Base-by-base conservation (phyloP, 2,329 filamentous ascomycete genomes). In the Sordariomycetes sp. region DNA sequence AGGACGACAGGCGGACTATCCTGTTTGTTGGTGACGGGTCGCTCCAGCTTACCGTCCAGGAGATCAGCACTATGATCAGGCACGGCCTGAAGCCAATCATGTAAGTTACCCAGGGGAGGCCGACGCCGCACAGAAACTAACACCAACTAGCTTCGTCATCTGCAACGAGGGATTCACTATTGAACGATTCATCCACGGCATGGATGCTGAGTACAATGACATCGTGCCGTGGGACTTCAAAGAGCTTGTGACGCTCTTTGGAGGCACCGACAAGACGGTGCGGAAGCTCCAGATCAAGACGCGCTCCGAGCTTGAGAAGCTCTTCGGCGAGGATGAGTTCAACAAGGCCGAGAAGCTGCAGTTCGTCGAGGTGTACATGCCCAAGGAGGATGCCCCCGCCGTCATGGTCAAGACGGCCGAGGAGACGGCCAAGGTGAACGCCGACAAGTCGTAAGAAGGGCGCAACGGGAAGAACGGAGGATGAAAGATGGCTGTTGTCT, bases 131-230 rank as follows among this genome's bases (percentile, higher is more conserved):
- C 24, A 4, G 12, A 12, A 54, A 53, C 63, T 68, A 60, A 69
- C 58, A 50, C 39, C 3, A 55, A n/a, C 7, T 57, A 82, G 81
- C 61, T 92, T 95, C 68, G 77, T 94, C 61, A 86, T 95, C 62
- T 90, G 87, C 76, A 95, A 95, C 68, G 82, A 91, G 48, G 90
- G 90, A 12, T 95, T 88, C 72, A 94, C 90, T 10, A 94, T 95
- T 67, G 90, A 96, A 72, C 83, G 90, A 34, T 87, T 82, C 68
- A 95, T 95, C 65, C 90, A 95, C 69, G 89, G 89, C 56, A 86
- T 86, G 82, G 76, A 90, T 10, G 87, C 81, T 35, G 68, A 67
- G 28, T 95, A 95, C 74, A 95, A 96, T 66, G 88, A 95, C 66
- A 84, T 95, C 58, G 77, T 80, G 59, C 69, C 74, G 12, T 95